phyloP scores from a whole-genome alignment of 1,284 basidiomycete species.

The Austropuccinia psidii region DNA sequence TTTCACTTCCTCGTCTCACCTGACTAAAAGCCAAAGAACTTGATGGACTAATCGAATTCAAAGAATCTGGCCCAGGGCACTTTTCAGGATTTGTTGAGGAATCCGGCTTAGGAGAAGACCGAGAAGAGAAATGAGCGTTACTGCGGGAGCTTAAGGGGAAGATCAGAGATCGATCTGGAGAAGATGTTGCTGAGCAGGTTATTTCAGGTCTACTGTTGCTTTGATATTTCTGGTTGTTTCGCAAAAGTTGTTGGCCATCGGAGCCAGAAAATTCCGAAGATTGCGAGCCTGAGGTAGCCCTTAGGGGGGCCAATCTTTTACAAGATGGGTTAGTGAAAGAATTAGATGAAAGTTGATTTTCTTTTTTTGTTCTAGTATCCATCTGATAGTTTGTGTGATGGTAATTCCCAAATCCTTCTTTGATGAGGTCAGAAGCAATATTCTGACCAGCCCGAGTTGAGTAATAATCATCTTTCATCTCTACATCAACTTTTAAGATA shows the following conservation, averaged over 20 bases:
- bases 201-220: background rate
- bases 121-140: background rate
- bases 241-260: background rate
- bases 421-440: background rate
- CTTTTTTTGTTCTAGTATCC: background rate
- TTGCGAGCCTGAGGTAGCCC: background rate
- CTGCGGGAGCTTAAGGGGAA: slow-evolving; percentile 11
- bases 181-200: slow-evolving; percentile 10
- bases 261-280: background rate
- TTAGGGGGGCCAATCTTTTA: background rate
- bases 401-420: background rate
- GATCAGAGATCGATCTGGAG: background rate
- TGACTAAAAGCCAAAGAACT: slow-evolving; percentile 20
- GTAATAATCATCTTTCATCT: slow-evolving; percentile 10
- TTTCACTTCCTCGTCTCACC: slow-evolving; percentile 6
- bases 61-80: slow-evolving; percentile 6
- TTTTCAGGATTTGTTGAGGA: background rate
- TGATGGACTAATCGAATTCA: slow-evolving; percentile 9
- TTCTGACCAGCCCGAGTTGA: background rate
- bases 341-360: background rate
- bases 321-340: background rate
- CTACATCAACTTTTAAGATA: background rate
- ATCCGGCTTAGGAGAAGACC: slow-evolving; percentile 23
- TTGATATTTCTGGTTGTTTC: background rate
- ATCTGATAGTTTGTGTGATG: background rate